Base-by-base conservation (phyloP, 2,329 filamentous ascomycete genomes). In the Ophiostoma perfectum region DNA sequence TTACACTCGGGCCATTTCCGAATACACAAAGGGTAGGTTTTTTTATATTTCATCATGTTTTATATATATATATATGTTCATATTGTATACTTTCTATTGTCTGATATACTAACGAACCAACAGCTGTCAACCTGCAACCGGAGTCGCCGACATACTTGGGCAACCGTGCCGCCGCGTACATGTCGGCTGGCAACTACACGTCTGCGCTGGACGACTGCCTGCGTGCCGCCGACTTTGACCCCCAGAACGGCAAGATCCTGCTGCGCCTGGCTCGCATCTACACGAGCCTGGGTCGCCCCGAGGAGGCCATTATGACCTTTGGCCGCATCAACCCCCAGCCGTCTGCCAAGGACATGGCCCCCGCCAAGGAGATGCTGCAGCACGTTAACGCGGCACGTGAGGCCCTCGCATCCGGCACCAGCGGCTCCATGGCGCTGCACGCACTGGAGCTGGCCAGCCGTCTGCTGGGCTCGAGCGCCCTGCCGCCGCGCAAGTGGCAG, bases 91-190 rank as follows among this genome's bases (percentile, higher is more conserved):
- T 27, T 27, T n/a, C 47, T n/a, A 4, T 27, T 1, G 5, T 7
- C 4, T 64, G 3, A 6, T 11, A 9, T 45, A 63, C 65, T 70
- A 68, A 70, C 64, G 62, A 58, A 55, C 4, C 66, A 55, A 55
- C 7, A 97, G 95, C 95, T 71, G 90, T 99, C 75, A 90, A 95
- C 74, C 86, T 94, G 71, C 89, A 94, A 75, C 93, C 93, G 67
- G 84, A 88, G 74, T 96, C 93, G 66, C 83, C 93, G 47, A 96
- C 93, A 63, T 98, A 96, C 79, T 86, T 96, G 72, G 94, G 92
- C 78, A 99, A 99, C 83, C 90, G 95, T 75, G 93, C 95, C 52
- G 95, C 95, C 42, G 95, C 95, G 47, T 92, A 91, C 81, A 97
- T 99, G 84, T 92, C 92, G 67, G 91, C 92, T 70, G 89, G 89